Conservation (phyloP, 1,284 basidiomycete genomes). For the Austroboletus novae-zelandiae region DNA sequence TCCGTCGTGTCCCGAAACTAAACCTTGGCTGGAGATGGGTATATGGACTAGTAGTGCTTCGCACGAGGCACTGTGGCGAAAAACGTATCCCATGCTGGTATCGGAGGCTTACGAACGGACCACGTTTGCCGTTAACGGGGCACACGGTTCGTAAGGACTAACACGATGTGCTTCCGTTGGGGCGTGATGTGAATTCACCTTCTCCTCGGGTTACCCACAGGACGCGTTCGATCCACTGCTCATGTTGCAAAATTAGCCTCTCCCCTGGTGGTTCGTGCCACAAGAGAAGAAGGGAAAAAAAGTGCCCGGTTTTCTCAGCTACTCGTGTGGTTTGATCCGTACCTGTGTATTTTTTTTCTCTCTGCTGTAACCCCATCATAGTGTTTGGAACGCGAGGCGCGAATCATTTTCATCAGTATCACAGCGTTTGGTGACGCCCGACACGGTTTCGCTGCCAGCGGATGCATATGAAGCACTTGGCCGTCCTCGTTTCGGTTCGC, state of each 20-base stretch:
- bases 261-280: background rate
- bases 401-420: background rate
- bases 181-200: background rate
- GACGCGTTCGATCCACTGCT: background rate
- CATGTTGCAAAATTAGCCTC: background rate
- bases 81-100: background rate
- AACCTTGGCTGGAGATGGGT: conserved; percentile 3
- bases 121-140: background rate
- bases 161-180: conserved; percentile 1
- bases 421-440: background rate
- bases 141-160: background rate
- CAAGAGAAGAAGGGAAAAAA: background rate
- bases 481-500: background rate
- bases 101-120: conserved; percentile 6
- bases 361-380: background rate
- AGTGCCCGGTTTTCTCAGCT: background rate
- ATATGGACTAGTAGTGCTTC: background rate
- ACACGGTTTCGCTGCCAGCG: background rate
- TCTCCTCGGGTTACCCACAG: conserved; percentile 17
- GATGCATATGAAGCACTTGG: background rate
- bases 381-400: background rate
- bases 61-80: conserved; percentile 6
- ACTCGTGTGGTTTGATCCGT: background rate
- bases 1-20: conserved; percentile 4
- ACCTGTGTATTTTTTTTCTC: conserved; percentile 8